phyloP scores from a whole-genome alignment of 2,329 filamentous ascomycete species.

The Teratosphaeriaceae sp. region DNA sequence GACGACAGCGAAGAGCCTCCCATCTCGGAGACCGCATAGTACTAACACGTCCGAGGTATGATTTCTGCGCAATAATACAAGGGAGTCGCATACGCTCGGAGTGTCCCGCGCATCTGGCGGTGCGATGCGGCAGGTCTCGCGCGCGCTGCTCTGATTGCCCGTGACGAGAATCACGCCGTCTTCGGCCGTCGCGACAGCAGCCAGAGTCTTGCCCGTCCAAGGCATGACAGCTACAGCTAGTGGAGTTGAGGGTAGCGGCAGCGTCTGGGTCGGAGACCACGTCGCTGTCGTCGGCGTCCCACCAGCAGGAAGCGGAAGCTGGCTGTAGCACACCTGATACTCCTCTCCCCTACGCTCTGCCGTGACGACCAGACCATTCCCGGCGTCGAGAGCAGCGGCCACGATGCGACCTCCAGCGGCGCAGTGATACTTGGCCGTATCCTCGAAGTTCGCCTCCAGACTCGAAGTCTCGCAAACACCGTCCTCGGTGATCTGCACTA shows the following conservation, averaged over 20 bases:
- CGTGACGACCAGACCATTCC: conserved; percentile 10
- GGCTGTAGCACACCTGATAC: conserved; percentile 7
- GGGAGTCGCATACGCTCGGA: conserved; percentile 18
- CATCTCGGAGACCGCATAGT: conserved; percentile 25
- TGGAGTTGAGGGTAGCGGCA: neutral
- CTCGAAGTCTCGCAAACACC: conserved; percentile 16
- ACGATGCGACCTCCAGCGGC: conserved; percentile 13
- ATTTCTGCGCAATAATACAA: conserved; percentile 14
- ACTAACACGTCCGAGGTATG: conserved; percentile 8
- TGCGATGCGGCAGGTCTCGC: neutral
- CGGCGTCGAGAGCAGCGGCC: conserved; percentile 18
- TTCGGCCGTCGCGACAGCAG: conserved; percentile 7
- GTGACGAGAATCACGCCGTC: neutral
- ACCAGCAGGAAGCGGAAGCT: neutral
- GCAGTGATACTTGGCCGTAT: conserved; percentile 12
- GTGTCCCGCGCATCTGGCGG: conserved; percentile 2
- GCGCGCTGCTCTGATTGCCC: neutral
- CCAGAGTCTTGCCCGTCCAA: neutral
- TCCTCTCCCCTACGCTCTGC: conserved; percentile 10
- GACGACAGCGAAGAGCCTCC: conserved; percentile 15
- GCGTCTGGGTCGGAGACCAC: conserved; percentile 5
- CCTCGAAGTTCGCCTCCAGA: conserved; percentile 23
- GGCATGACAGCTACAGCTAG: neutral
- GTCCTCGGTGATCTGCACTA: conserved; percentile 25
- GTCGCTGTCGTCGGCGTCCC: neutral